phyloP scores from a whole-genome alignment of 306 rosid genomes.

The Begonia loranthoides region DNA sequence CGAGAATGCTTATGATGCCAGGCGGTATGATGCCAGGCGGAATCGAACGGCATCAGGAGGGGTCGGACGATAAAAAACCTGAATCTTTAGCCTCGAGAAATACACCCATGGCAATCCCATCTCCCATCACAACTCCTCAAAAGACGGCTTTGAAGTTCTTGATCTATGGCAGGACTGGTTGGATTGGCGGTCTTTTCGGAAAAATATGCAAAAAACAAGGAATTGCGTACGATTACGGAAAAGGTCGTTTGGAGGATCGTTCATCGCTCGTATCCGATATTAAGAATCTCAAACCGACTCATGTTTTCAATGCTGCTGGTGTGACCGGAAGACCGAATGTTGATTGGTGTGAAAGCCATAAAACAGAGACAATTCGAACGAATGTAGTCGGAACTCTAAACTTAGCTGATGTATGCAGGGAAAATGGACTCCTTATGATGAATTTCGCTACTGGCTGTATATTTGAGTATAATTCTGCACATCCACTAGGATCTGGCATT shows the following conservation, averaged over 20 bases:
- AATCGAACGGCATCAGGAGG: background rate
- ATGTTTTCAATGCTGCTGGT: background rate
- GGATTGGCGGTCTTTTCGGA: background rate
- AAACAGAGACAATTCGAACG: background rate
- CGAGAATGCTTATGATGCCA: slow-evolving; percentile 25
- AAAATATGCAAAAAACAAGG: background rate
- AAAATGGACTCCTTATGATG: slow-evolving; percentile 40
- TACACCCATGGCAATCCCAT: background rate
- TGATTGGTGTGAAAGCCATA: background rate
- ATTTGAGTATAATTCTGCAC: slow-evolving; percentile 15
- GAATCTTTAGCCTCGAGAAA: background rate
- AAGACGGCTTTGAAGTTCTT: background rate
- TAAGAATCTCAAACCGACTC: background rate
- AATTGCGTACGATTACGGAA: background rate
- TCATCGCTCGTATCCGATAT: background rate
- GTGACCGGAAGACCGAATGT: background rate
- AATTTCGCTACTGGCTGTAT: slow-evolving; percentile 1
- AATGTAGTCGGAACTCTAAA: slow-evolving; percentile 11
- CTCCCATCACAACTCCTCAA: background rate
- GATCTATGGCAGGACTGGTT: background rate
- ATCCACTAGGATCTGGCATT: slow-evolving; percentile 52
- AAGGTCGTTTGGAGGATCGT: background rate
- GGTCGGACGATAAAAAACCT: background rate
- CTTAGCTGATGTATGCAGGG: slow-evolving; percentile 33
- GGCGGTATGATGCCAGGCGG: slow-evolving; percentile 15